A percentile compares a stretch with the other conserved stretches of the same genome.
These are phyloP conservation scores for Albizia julibrissin DNA, from an alignment of 306 rosid species.

Conservation along the genomic window DNA sequence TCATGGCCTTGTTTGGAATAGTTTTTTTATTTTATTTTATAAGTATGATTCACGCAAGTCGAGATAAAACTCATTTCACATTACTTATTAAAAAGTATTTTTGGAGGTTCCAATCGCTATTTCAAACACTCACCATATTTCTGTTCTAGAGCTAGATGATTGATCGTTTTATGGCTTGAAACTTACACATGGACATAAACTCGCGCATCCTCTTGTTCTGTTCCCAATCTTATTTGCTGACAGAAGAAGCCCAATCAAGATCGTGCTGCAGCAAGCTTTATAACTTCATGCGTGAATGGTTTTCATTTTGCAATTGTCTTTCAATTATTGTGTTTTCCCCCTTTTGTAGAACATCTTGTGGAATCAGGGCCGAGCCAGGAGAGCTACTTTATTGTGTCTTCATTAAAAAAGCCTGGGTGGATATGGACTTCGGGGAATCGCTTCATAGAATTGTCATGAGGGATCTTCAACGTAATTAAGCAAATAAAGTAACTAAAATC, in stretches of 20 bases:
- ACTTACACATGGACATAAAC: background rate
- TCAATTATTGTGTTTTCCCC: background rate
- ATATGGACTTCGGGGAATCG: background rate
- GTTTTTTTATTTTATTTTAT: too few relatives aligned
- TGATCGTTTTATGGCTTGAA: background rate
- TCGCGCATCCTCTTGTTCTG: background rate
- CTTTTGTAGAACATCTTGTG: background rate
- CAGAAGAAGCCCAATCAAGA: background rate
- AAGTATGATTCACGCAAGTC: too few relatives aligned
- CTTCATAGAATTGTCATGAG: slow-evolving; percentile 37
- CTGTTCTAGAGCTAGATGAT: background rate
- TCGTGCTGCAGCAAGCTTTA: background rate
- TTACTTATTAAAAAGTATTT: too few relatives aligned
- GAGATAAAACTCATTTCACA: too few relatives aligned
- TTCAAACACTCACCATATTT: too few relatives aligned
- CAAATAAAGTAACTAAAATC: slow-evolving; percentile 14
- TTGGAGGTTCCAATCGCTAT: too few relatives aligned
- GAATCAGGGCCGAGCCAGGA: background rate
- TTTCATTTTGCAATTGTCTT: background rate
- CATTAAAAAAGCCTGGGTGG: background rate
- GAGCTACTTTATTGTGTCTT: background rate
- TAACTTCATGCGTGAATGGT: background rate
- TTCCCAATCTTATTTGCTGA: background rate
- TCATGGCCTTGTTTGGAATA: too few relatives aligned
- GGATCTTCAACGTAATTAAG: slow-evolving; percentile 8